Base-by-base conservation (phyloP, 305 asterid genomes). In the Salvia sclarea region DNA sequence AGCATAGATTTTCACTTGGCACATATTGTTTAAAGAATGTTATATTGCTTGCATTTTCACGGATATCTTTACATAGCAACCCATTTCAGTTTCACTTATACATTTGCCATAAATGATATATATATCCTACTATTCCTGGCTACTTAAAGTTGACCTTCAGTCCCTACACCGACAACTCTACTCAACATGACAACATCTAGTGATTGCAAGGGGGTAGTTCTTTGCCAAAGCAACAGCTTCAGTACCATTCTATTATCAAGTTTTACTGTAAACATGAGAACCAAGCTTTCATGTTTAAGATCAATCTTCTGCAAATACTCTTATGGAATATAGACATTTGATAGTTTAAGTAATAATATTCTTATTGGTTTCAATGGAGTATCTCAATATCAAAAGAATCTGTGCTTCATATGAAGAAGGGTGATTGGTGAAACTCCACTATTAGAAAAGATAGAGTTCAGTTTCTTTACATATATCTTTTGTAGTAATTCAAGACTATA, bases 271-370 rank as follows among this genome's bases (percentile, higher is more conserved):
- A 62, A 24, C 24, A 62, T 62, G 24, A 11, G 40, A 14, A 22
- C 28, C 1, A 13, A 61, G 22, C 30, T 41, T 24, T 44, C 40
- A 33, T 24, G 30, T 43, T 30, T 62, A 44, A 45, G 21, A 22
- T 28, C 40, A 44, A n/a, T 44, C 8, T 40, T 43, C 40, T 62
- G 14, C 14, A 18, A 6, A 13, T 3, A 41, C 12, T 6, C 47
- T 10, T 41, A 40, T 41, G n/a, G 18, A 22, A 63, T 3, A 25
- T 28, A n/a, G n/a, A n/a, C n/a, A n/a, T n/a, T n/a, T n/a, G n/a
- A n/a, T n/a, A n/a, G n/a, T 14, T 60, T 45, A 12, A 45, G 69
- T 25, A 8, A 63, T n/a, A 54, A 45, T 64, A n/a, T 64, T 64
- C 28, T 11, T 13, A 28, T 64, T 17, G 20, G 31, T 64, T 30